A percentile compares a stretch with the other conserved stretches of the same genome.
phyloP scores from a whole-genome alignment of 495 filamentous ascomycete species.

The Hypoxylon rickii region DNA sequence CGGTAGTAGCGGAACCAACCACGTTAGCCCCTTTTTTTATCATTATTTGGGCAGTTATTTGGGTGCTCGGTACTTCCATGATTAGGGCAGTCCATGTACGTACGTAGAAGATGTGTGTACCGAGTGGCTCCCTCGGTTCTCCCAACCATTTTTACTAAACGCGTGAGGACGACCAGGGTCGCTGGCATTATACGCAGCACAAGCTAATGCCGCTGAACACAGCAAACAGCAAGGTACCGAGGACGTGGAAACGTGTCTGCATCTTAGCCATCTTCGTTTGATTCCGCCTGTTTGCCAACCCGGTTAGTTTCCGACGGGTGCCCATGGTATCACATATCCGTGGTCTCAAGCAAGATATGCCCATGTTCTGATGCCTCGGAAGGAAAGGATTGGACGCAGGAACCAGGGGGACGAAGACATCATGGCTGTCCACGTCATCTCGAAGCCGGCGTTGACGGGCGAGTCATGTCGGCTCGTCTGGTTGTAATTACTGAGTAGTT shows the following conservation, averaged over 20 bases:
- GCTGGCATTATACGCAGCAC: too few species aligned
- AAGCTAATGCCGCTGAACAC: not conserved
- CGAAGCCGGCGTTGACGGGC: not conserved
- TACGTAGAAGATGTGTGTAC: too few species aligned
- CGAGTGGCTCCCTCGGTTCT: too few species aligned
- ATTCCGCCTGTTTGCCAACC: constrained; percentile 2
- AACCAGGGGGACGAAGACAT: constrained; percentile 12
- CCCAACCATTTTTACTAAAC: too few species aligned
- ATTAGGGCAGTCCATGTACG: too few species aligned
- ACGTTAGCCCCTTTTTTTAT: not conserved
- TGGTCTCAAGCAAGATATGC: not conserved
- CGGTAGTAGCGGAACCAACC: constrained; percentile 2
- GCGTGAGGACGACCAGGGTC: too few species aligned
- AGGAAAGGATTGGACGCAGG: constrained; percentile 9
- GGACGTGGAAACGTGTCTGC: constrained; percentile 24
- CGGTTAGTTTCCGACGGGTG: constrained; percentile 14
- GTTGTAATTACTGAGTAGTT: constrained; percentile 11
- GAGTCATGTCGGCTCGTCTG: constrained; percentile 19
- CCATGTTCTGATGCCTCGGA: not conserved
- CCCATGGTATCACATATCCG: not conserved
- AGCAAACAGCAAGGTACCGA: constrained; percentile 7
- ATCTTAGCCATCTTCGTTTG: constrained; percentile 1
- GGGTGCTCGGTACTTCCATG: too few species aligned
- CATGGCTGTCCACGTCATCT: constrained; percentile 33
- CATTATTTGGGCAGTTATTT: too few species aligned